Conservation (phyloP, 371 early-diverging fungal species). For the Mortierella sp. region DNA sequence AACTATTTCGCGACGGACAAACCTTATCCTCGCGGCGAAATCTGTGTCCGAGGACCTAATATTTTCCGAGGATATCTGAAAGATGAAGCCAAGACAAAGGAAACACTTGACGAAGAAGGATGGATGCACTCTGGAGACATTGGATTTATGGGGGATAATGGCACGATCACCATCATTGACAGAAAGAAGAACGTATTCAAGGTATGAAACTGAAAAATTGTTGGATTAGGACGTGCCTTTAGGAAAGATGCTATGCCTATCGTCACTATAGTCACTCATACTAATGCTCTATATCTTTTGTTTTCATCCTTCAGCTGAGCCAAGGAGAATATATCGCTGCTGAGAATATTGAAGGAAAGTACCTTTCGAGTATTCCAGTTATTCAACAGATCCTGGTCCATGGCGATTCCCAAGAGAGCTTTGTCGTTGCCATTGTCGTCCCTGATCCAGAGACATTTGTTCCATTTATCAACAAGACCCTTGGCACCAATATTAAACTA, state of each 20-base stretch:
- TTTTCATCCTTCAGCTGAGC: constrained; percentile 34
- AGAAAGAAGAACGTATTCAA: constrained; percentile 99
- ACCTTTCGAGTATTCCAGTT: constrained; percentile 49
- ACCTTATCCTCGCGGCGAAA: constrained; percentile 89
- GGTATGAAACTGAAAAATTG: constrained; percentile 15
- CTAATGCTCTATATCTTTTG: background rate
- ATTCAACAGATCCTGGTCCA: constrained; percentile 79
- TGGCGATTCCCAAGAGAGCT: constrained; percentile 88
- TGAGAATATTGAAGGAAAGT: constrained; percentile 79
- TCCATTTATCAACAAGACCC: constrained; percentile 56
- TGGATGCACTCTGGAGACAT: constrained; percentile 96
- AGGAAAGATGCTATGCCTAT: too few relatives aligned
- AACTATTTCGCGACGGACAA: constrained; percentile 81
- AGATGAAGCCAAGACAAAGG: constrained; percentile 83
- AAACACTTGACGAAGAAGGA: constrained; percentile 83
- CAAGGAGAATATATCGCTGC: constrained; percentile 99
- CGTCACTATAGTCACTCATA: too few relatives aligned
- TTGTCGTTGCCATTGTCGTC: constrained; percentile 85
- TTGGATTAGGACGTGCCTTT: too few relatives aligned
- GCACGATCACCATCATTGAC: constrained; percentile 90
- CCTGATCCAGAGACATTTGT: constrained; percentile 76
- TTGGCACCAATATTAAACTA: constrained; percentile 25
- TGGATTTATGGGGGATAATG: constrained; percentile 80
- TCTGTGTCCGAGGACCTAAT: constrained; percentile 85
- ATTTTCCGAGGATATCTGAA: constrained; percentile 89